Base-by-base conservation (phyloP, 106 monocot genomes). In the Platanthera guangdongensis region DNA sequence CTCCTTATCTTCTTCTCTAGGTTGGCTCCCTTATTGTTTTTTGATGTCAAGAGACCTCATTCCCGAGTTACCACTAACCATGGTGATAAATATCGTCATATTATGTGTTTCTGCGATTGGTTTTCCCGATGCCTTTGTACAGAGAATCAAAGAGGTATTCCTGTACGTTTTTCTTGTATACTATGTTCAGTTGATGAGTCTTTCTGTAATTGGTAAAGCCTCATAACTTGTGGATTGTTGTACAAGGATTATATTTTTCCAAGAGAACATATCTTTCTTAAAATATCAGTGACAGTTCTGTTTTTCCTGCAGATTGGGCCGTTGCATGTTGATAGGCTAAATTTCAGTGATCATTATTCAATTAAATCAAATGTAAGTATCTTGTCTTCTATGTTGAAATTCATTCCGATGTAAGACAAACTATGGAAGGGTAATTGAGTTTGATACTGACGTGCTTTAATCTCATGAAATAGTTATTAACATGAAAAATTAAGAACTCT, bases 91-190 rank as follows among this genome's bases (percentile, higher is more conserved):
- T 82, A 77, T 79, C 71, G 87, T 77, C 50, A 87, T 88, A 21
- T 74, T 95, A 65, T 95, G 95, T 81, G 87, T 95, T 82, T 90
- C 90, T 77, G 86, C 87, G 30, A 88, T 95, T 87, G 95, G 95
- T 68, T 92, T 77, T 57, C 85, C 95, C 72, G 73, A 87, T 87
- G 88, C 88, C 74, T 92, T 95, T 64, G 18, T 87, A 13, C 83
- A 81, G 49, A 75, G 78, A 25, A 45, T 92, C 57, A 60, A 73
- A 51, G 80, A 87, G 92, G 95, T 94, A 84, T 9, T 72, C 3
- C 4, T 16, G 47, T 70, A 0, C 30, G 32, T 19, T 65, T 65
- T 65, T 65, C 64, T 65, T 65, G 9, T 10, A n/a, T 65, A 10
- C 32, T 65, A 65, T 65, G 12, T 19, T 30, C 28, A 30, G 30